A percentile compares a stretch with the other conserved stretches of the same genome.
phyloP scores from a whole-genome alignment of 2,329 filamentous ascomycete species.

The Tolypocladium pustulatum region DNA sequence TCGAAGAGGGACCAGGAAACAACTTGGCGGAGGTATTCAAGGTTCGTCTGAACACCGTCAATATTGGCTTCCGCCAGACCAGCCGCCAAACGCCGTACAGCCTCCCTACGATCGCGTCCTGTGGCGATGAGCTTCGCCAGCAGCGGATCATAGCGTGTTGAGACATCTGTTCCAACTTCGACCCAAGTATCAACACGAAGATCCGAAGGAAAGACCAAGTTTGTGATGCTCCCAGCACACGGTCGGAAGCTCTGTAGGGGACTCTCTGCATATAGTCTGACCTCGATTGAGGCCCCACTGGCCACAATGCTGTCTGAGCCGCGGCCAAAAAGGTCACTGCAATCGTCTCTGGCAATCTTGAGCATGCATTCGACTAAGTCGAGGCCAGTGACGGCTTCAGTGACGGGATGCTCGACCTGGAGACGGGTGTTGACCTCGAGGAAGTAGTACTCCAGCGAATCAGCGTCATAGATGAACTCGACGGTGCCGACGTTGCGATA shows the following conservation, averaged over 20 bases:
- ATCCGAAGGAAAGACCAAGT: conserved; percentile 42
- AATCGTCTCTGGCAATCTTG: conserved; percentile 14
- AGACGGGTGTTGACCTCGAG: conserved; percentile 37
- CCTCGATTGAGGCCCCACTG: conserved; percentile 25
- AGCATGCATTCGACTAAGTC: conserved; percentile 54
- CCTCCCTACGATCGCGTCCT: conserved; percentile 46
- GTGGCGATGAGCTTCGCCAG: conserved; percentile 65
- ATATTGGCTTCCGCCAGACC: conserved; percentile 42
- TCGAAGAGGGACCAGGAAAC: conserved; percentile 16
- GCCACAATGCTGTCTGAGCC: neutral
- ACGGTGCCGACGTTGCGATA: conserved; percentile 33
- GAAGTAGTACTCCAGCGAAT: conserved; percentile 29
- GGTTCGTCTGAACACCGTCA: conserved; percentile 22
- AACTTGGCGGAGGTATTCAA: conserved; percentile 21
- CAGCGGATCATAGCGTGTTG: conserved; percentile 67
- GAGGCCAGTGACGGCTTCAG: conserved; percentile 64
- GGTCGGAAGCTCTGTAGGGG: conserved; percentile 48
- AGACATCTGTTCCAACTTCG: conserved; percentile 57
- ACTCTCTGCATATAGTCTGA: conserved; percentile 34
- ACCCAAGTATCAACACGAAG: conserved; percentile 57
- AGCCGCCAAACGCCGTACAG: conserved; percentile 50
- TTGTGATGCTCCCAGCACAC: conserved; percentile 46
- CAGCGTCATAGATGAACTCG: conserved; percentile 32
- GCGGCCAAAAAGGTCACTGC: conserved; percentile 8
- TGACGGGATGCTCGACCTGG: conserved; percentile 42